phyloP scores from a whole-genome alignment of 805 yeast species.

The Ogataea polymorpha region DNA sequence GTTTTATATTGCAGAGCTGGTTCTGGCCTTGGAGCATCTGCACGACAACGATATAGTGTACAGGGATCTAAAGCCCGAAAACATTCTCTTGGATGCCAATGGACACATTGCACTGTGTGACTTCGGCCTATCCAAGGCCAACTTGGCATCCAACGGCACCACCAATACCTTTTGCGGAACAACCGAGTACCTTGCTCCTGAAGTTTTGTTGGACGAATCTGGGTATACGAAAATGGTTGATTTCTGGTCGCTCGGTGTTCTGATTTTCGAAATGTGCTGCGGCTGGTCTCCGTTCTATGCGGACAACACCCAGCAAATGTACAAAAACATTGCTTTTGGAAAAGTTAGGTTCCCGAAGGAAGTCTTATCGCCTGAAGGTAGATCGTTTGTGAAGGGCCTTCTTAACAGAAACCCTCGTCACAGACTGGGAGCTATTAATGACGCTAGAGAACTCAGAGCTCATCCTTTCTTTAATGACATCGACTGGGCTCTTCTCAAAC shows the following conservation, averaged over 20 bases:
- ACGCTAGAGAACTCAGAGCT: conserved; percentile 87
- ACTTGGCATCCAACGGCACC: conserved; percentile 77
- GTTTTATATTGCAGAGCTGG: conserved; percentile 94
- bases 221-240: conserved; percentile 99
- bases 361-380: conserved; percentile 86
- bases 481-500: conserved; percentile 79
- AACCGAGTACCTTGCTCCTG: conserved; percentile 97
- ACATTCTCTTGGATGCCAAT: conserved; percentile 89
- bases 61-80: conserved; percentile 96
- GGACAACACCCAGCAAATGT: conserved; percentile 97
- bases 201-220: conserved; percentile 87
- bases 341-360: conserved; percentile 97
- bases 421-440: conserved; percentile 86
- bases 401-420: conserved; percentile 95
- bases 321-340: conserved; percentile 97
- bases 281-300: conserved; percentile 99
- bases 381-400: conserved; percentile 92
- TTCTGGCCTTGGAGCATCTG: conserved; percentile 87
- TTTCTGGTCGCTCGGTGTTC: conserved; percentile 96
- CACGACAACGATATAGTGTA: conserved; percentile 96
- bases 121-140: conserved; percentile 94
- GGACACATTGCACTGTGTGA: conserved; percentile 98
- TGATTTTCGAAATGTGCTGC: conserved; percentile 98
- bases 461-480: conserved; percentile 91
- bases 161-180: conserved; percentile 98